A percentile compares a stretch with the other conserved stretches of the same genome.
phyloP scores from a whole-genome alignment of 495 filamentous ascomycete species.

The Daldinia loculata region DNA sequence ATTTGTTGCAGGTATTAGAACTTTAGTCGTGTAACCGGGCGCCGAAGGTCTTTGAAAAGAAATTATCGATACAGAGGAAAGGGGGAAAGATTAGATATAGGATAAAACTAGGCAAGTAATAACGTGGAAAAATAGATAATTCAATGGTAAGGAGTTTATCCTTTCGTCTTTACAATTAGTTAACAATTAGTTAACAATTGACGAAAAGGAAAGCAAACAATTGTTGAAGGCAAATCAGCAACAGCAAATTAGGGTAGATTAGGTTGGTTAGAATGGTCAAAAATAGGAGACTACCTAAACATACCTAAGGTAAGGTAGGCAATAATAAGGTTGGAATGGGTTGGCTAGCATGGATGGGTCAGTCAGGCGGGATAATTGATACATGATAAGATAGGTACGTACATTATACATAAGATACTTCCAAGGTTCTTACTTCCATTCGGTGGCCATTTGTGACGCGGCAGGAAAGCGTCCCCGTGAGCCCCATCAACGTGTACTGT shows the following conservation, averaged over 20 bases:
- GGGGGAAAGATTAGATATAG: not conserved
- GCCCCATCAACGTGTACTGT: constrained; percentile 18
- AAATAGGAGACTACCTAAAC: constrained; percentile 7
- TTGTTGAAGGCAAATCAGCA: not conserved
- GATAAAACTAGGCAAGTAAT: not conserved
- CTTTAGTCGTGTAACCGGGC: not conserved
- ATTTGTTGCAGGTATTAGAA: constrained; percentile 1
- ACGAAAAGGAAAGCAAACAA: constrained; percentile 18
- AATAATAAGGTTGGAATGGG: constrained; percentile 1
- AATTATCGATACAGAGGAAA: not conserved
- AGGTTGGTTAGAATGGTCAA: not conserved
- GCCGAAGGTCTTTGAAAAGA: not conserved
- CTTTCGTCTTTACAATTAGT: not conserved
- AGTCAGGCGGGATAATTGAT: constrained; percentile 11
- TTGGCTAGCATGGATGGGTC: not conserved
- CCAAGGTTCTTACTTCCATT: not conserved
- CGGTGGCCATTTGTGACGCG: constrained; percentile 45
- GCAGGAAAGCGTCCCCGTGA: constrained; percentile 22
- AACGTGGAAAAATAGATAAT: not conserved
- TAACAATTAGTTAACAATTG: too few relatives aligned
- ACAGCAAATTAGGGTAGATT: not conserved
- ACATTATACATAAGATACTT: not conserved
- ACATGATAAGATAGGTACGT: not conserved
- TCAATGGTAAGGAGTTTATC: constrained; percentile 11
- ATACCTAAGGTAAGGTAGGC: too few relatives aligned